A percentile compares a stretch with the other conserved stretches of the same genome.
These are phyloP conservation scores for Candida cerambycidarum DNA, from an alignment of 805 yeast species.

Conservation along the genomic window DNA sequence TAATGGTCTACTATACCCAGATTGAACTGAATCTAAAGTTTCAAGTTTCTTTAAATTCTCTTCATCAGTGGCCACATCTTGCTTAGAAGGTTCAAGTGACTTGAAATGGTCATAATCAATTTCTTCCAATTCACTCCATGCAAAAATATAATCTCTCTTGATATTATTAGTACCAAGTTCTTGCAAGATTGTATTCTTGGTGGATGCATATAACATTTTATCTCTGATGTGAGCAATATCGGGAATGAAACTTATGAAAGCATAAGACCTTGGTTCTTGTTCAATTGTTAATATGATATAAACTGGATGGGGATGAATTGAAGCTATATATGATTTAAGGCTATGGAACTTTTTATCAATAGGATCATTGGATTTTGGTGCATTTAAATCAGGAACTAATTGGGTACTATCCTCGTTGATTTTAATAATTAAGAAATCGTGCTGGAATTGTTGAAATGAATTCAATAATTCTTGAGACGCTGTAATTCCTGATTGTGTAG, in stretches of 20 bases:
- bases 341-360: slow-evolving; percentile 19
- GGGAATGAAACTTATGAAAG: slow-evolving; percentile 83
- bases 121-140: slow-evolving; percentile 60
- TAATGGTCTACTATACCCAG: slow-evolving; percentile 23
- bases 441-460: slow-evolving; percentile 22
- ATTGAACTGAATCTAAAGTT: slow-evolving; percentile 28
- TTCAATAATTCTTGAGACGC: slow-evolving; percentile 32
- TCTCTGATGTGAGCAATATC: slow-evolving; percentile 76
- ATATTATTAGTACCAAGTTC: slow-evolving; percentile 67
- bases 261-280: slow-evolving; percentile 17
- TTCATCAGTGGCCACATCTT: slow-evolving; percentile 35
- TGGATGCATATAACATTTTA: slow-evolving; percentile 94
- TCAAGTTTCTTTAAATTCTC: slow-evolving; percentile 53
- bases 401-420: slow-evolving; percentile 33
- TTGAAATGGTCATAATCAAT: slow-evolving; percentile 49
- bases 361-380: slow-evolving; percentile 15
- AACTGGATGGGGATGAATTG: slow-evolving; percentile 35
- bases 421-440: slow-evolving; percentile 29
- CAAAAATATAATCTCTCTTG: slow-evolving; percentile 35
- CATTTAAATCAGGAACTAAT: slow-evolving; percentile 29
- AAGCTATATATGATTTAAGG: slow-evolving; percentile 22
- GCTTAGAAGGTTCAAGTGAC: slow-evolving; percentile 7
- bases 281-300: slow-evolving; percentile 28
- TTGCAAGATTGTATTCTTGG: slow-evolving; percentile 72
- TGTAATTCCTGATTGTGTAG: slow-evolving; percentile 45